Base-by-base conservation (phyloP, 345 rosid species). In the Orychophragmus violaceus region DNA sequence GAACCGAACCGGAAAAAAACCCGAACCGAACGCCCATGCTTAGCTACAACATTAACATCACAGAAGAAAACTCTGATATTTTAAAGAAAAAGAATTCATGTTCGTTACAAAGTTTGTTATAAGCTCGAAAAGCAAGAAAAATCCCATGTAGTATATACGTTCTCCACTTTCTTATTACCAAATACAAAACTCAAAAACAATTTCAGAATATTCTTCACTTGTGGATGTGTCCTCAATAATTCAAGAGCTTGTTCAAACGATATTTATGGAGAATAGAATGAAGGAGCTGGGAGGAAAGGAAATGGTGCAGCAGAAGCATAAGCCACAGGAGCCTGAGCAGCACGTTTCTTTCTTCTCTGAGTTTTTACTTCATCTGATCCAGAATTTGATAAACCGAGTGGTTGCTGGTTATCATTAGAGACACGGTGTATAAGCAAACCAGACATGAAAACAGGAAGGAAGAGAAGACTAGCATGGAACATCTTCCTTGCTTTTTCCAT, bases 361-460 rank as follows among this genome's bases (percentile, higher is more conserved):
- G 63, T 19, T 39, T 21, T 50, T 23, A 58, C 73, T 63, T 36
- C 74, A 9, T 13, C 62, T 2, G 70, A 16, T 1, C 78, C 76
- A 1, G 68, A 64, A 23, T 58, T 70, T 3, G 76, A 27, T 17
- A 67, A 55, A 32, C 57, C 42, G 12, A 82, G 74, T 57, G 28
- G 50, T 46, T 76, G 76, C 48, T 78, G 73, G 56, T 80, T 62
- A 30, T 85, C 84, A 44, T 84, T 81, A 1, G 77, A 41, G 54
- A 76, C 60, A 11, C 89, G 87, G 77, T 89, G 96, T n/a, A 85
- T 62, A 18, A 89, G 79, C 5, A 91, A 78, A 55, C 98, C 96
- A n/a, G 90, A 70, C 98, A 91, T 87, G 71, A 91, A 89, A 6
- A 89, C 85, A 49, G 96, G 96, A 42, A 94, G 93, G 81, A 90